Conservation (phyloP, 1,284 basidiomycete species). For the Pterula multifida region DNA sequence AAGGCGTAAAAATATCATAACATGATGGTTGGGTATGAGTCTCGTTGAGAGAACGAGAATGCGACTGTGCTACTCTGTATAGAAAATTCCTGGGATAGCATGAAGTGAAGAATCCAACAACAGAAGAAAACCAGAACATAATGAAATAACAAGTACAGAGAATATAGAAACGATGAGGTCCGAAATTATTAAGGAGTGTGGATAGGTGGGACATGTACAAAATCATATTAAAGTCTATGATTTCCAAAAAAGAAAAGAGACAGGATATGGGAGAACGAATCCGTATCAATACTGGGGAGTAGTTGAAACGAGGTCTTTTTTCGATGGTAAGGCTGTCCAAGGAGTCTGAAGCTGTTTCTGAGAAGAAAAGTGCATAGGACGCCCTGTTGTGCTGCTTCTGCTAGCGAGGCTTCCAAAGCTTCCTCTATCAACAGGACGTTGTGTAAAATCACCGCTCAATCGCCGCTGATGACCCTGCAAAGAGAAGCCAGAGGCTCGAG, state of each 20-base stretch:
- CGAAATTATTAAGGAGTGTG: too few species aligned
- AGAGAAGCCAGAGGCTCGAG: not conserved
- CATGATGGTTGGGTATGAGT: not conserved
- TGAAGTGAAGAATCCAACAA: too few species aligned
- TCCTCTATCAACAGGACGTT: not conserved
- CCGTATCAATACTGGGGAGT: not conserved
- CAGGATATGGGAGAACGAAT: not conserved
- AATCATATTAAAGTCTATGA: not conserved
- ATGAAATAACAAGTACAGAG: too few species aligned
- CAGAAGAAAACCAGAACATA: not conserved
- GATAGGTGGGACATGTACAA: too few species aligned
- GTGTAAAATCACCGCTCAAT: not conserved
- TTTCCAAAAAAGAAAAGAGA: slow-evolving; percentile 13
- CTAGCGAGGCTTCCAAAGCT: not conserved
- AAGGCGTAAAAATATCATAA: not conserved
- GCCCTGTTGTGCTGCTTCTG: not conserved
- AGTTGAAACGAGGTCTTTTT: not conserved
- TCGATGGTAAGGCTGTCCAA: not conserved
- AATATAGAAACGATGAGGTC: too few species aligned
- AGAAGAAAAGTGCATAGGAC: not conserved
- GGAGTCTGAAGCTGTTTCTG: not conserved
- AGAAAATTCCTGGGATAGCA: not conserved
- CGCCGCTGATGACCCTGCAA: not conserved
- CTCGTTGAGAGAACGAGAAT: not conserved
- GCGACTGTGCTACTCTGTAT: not conserved